phyloP scores from a whole-genome alignment of 768 basidiomycete genomes.

The Mycena alexandri region DNA sequence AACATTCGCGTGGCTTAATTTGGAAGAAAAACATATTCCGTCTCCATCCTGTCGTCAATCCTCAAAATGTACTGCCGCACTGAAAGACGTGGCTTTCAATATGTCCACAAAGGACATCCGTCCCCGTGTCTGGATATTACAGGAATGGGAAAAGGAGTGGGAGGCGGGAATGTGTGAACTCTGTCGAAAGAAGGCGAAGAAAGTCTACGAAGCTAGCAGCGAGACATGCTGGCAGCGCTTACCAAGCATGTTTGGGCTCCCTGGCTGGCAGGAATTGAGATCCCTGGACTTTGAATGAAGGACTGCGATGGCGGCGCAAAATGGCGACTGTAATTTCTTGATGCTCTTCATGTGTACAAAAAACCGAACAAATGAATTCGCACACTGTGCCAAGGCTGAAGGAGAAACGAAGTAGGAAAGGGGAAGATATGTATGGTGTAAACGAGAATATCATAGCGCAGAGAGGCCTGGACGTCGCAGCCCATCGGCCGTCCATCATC shows the following conservation, averaged over 20 bases:
- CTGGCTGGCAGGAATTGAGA: constrained; percentile 19
- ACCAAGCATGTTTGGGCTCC: constrained; percentile 19
- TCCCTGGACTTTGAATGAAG: constrained; percentile 24
- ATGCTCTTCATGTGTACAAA: too few species aligned
- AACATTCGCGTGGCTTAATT: neutral
- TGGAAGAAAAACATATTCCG: neutral
- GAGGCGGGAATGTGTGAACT: neutral
- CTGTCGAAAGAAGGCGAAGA: constrained; percentile 4
- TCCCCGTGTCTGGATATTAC: neutral
- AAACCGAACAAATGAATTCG: too few species aligned
- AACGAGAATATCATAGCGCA: too few species aligned
- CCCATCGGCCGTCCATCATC: too few species aligned
- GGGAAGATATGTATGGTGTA: too few species aligned
- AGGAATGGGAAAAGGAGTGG: constrained; percentile 12
- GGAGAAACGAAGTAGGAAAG: too few species aligned
- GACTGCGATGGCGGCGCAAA: too few species aligned
- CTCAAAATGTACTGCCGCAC: neutral
- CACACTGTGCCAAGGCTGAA: too few species aligned
- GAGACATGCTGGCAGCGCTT: constrained; percentile 19
- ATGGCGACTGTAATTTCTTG: too few species aligned
- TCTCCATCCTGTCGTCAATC: neutral
- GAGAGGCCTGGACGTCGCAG: too few species aligned
- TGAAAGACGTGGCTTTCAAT: neutral
- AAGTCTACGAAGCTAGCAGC: neutral
- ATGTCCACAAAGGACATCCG: neutral